Base-by-base conservation (phyloP, 1,139 yeast species). In the Taiozyma onychis region DNA sequence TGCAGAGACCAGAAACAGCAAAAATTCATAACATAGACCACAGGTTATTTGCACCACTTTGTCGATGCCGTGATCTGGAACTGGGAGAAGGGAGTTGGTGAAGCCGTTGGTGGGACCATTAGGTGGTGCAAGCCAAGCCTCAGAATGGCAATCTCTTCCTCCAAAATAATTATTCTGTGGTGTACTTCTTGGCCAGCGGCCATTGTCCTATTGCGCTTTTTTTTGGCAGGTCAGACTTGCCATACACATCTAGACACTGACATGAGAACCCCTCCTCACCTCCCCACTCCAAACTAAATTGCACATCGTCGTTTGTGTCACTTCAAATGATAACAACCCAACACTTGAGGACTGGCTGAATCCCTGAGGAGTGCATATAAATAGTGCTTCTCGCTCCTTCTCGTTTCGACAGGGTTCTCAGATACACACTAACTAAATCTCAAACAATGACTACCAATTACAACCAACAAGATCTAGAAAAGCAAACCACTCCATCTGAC, bases 401-500 rank as follows among this genome's bases (percentile, higher is more conserved):
- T 24, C 26, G 7, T 24, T 6, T 24, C 7, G 6, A 24, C 7
- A 24, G 26, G 26, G 26, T 7, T 24, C 26, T 24, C 7, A 24
- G 26, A 24, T 6, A 18, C 18, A 18, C 18, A 6, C 7, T 24
- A 24, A 24, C 26, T 24, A 24, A 24, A 24, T 24, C 26, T 24
- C 26, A 5, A 24, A 13, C 24, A 37, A 16, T 18, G 24, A 37
- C 24, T 9, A 18, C 41, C 6, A 16, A 37, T 7, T 37, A 37
- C 24, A 37, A 41, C 14, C 44, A 43, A 13, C 45, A 46, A 28
- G 57, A 54, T 41, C 32, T 53, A 11, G 56, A 53, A 41, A 51
- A 52, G 41, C 54, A 53, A 45, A n/a, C 35, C 28, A 41, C 51
- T 35, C 41, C 41, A 7, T 44, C 50, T 27, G 50, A 47, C 24